Conservation (phyloP, 2,329 filamentous ascomycete species). For the Dothistroma pini region DNA sequence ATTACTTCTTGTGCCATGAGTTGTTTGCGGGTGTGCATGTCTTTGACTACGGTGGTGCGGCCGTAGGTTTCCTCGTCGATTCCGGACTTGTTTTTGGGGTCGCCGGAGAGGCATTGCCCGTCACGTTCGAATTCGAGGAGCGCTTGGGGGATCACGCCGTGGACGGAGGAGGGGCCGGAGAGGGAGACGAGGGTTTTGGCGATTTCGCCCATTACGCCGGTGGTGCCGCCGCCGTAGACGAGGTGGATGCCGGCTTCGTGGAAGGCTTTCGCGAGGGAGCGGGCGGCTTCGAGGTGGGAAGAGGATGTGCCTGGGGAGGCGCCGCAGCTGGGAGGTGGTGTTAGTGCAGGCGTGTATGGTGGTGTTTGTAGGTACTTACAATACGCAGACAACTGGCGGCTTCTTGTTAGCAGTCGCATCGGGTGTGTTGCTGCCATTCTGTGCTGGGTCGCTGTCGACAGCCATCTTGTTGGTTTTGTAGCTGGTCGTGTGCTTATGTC, state of each 20-base stretch:
- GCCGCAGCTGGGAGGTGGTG: constrained; percentile 61
- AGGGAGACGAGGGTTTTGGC: constrained; percentile 81
- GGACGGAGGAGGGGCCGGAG: constrained; percentile 74
- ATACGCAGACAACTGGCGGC: constrained; percentile 77
- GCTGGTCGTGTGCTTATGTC: background rate
- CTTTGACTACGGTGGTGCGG: constrained; percentile 78
- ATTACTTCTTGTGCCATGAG: constrained; percentile 90
- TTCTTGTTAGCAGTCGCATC: constrained; percentile 27
- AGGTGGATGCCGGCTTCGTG: constrained; percentile 74
- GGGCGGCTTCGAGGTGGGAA: constrained; percentile 73
- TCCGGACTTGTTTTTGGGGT: constrained; percentile 38
- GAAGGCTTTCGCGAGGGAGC: constrained; percentile 68
- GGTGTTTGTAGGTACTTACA: too few species aligned
- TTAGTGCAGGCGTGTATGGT: too few species aligned
- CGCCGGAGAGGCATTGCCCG: too few species aligned
- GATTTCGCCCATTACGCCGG: constrained; percentile 92
- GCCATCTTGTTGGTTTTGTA: constrained; percentile 4
- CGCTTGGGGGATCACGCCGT: constrained; percentile 88
- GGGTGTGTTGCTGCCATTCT: constrained; percentile 13
- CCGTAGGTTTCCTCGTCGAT: constrained; percentile 69
- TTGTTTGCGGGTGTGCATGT: constrained; percentile 96
- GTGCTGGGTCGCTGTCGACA: constrained; percentile 5
- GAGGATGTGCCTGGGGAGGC: constrained; percentile 69
- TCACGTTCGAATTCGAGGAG: constrained; percentile 52
- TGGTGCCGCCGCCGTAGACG: constrained; percentile 92